Evolutionary conservation across 371 early-diverging fungal genomes (phyloP).

Genomic region (Gilbertella persicaria): DNA sequence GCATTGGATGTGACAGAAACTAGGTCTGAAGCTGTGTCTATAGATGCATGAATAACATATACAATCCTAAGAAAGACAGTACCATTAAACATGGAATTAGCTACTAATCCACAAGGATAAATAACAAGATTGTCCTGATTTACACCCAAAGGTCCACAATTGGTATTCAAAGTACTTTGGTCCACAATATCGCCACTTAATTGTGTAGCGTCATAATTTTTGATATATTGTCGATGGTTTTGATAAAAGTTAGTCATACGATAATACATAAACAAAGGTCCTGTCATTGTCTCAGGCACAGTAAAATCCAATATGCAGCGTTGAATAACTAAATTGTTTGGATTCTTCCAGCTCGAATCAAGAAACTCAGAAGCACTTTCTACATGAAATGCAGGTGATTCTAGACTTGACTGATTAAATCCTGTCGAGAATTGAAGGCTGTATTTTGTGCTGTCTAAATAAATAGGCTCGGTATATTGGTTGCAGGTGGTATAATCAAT

Average conservation of each 20-base stretch:
- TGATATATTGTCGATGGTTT: slow-evolving; percentile 96
- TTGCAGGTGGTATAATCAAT: slow-evolving; percentile 92
- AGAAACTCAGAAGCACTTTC: slow-evolving; percentile 29
- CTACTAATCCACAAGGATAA: slow-evolving; percentile 99
- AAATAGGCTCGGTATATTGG: slow-evolving; percentile 34
- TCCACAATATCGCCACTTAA: slow-evolving; percentile 62
- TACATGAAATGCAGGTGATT: slow-evolving; percentile 40
- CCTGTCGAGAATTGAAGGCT: slow-evolving; percentile 20
- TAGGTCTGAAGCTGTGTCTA: slow-evolving; percentile 45
- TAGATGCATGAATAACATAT: neutral
- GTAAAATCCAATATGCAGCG: slow-evolving; percentile 80
- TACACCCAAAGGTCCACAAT: slow-evolving; percentile 53
- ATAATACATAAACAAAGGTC: slow-evolving; percentile 92
- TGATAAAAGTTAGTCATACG: slow-evolving; percentile 97
- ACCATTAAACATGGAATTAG: slow-evolving; percentile 96
- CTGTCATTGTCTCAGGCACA: slow-evolving; percentile 64
- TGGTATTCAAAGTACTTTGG: slow-evolving; percentile 24
- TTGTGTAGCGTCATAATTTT: slow-evolving; percentile 85
- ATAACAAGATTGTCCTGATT: slow-evolving; percentile 41
- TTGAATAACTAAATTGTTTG: slow-evolving; percentile 41
- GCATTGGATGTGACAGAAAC: slow-evolving; percentile 12
- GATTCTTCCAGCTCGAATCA: slow-evolving; percentile 40
- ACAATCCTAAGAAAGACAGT: slow-evolving; percentile 5
- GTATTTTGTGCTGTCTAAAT: slow-evolving; percentile 28
- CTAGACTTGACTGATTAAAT: slow-evolving; percentile 7